Base-by-base conservation (phyloP, 176 grass and related monocot species). In the Musa itinerans region DNA sequence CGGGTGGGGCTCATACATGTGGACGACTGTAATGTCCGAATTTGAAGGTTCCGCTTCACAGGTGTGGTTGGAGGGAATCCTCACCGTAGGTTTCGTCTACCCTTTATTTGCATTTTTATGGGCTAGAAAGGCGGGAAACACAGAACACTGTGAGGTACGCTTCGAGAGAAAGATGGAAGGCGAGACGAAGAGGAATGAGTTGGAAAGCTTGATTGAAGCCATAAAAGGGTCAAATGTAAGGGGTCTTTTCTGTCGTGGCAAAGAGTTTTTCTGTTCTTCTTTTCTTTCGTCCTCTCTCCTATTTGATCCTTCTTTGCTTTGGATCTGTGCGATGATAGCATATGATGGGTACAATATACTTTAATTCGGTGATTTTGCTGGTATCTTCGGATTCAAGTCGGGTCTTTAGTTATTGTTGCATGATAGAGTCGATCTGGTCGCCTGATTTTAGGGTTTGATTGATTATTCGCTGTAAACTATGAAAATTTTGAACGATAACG, bases 201-300 rank as follows among this genome's bases (percentile, higher is more conserved):
- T 94, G 24, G 27, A 34, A 65, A 62, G 56, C 71, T 62, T 90
- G 10, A 53, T 90, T 25, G 78, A 88, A 81, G 68, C 78, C 72
- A 88, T 90, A 29, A 88, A 84, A 48, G 74, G 80, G 54, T 84
- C 81, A 9, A 83, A 90, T 72, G 91, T 90, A 53, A 80, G 73
- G 24, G 19, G 54, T 29, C 48, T 6, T 29, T 55, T 50, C 8
- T 11, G 55, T 26, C 0, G 20, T 55, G 12, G 63, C 75, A 57
- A 69, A 51, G 50, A 57, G 24, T 10, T 51, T 19, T 77, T 76
- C 16, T 65, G 52, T 66, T 82, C 61, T 74, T 61, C n/a, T 58
- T 54, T 78, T 65, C 27, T 76, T 51, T 50, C 19, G 51, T 25
- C 5, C 21, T 16, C 57, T 1, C 72, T 6, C 34, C 34, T 5